phyloP scores from a whole-genome alignment of 805 yeast genomes.

The Yarrowia phangngaensis region DNA sequence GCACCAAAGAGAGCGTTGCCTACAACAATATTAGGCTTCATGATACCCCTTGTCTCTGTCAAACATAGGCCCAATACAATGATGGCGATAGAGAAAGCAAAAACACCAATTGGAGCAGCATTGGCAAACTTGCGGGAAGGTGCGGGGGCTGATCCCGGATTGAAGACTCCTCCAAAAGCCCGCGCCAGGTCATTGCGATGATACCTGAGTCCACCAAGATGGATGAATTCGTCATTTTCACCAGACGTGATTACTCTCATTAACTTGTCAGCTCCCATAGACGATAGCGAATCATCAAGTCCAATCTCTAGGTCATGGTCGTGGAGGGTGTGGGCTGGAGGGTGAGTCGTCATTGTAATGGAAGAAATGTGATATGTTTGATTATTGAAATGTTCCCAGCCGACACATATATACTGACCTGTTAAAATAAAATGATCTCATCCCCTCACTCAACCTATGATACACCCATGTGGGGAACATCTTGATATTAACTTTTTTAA shows the following conservation, averaged over 20 bases:
- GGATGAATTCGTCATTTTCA: conserved; percentile 57
- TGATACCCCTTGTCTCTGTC: conserved; percentile 55
- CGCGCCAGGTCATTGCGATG: conserved; percentile 52
- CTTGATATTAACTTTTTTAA: too few species aligned
- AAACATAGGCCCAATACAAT: conserved; percentile 55
- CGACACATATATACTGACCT: too few species aligned
- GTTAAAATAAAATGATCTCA: too few species aligned
- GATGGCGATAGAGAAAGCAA: conserved; percentile 57
- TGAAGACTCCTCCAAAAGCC: conserved; percentile 46
- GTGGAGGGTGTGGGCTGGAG: too few species aligned
- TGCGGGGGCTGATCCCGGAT: conserved; percentile 28
- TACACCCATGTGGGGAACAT: too few species aligned
- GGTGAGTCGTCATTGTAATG: neutral
- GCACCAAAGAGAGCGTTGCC: conserved; percentile 61
- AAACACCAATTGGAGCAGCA: conserved; percentile 59
- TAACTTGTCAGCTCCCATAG: conserved; percentile 4
- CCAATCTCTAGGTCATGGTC: conserved; percentile 7
- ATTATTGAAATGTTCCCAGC: too few species aligned
- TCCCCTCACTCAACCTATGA: too few species aligned
- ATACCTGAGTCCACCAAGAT: conserved; percentile 63
- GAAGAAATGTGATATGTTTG: neutral
- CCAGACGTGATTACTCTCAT: conserved; percentile 40
- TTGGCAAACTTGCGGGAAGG: conserved; percentile 53
- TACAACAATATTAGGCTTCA: conserved; percentile 51
- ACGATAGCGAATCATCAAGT: conserved; percentile 10